Conservation (phyloP, 169 alveolate species). For the Cytauxzoon felis region DNA sequence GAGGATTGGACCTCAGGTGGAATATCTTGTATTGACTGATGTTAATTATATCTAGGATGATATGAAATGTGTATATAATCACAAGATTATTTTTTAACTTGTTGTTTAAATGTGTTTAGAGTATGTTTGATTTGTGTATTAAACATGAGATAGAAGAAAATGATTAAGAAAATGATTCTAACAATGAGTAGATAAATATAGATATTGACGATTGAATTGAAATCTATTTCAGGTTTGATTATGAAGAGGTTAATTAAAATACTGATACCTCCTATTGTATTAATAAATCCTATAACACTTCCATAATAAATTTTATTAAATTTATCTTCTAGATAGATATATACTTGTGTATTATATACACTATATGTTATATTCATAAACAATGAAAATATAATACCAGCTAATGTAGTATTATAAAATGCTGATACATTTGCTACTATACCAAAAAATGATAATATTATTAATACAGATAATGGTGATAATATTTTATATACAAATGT, state of each 20-base stretch:
- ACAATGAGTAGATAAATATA: conserved; percentile 1
- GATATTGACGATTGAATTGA: background rate
- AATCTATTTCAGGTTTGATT: conserved; percentile 6
- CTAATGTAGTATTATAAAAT: conserved; percentile 1
- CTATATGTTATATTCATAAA: conserved; percentile 20
- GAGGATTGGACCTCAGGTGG: too few relatives aligned
- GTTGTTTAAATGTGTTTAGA: too few relatives aligned
- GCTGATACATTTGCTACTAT: conserved; percentile 17
- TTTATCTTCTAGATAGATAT: conserved; percentile 41
- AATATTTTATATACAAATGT: conserved; percentile 14
- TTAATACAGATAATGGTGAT: conserved; percentile 24
- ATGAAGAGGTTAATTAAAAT: conserved; percentile 5
- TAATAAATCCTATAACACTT: conserved; percentile 51
- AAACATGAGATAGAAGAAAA: background rate
- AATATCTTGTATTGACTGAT: too few relatives aligned
- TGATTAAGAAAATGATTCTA: conserved; percentile 6
- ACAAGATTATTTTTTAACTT: too few relatives aligned
- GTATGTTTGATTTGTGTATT: too few relatives aligned
- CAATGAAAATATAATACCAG: conserved; percentile 25
- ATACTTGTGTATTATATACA: conserved; percentile 48
- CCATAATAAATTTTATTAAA: conserved; percentile 30
- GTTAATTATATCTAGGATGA: too few relatives aligned
- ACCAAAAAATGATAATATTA: conserved; percentile 14
- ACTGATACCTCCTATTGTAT: conserved; percentile 54
- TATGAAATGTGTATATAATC: too few relatives aligned